A percentile compares a stretch with the other conserved stretches of the same genome.
Evolutionary conservation across 1,139 yeast genomes (phyloP).

Genomic region (Lodderomyces orthopsilosis): DNA sequence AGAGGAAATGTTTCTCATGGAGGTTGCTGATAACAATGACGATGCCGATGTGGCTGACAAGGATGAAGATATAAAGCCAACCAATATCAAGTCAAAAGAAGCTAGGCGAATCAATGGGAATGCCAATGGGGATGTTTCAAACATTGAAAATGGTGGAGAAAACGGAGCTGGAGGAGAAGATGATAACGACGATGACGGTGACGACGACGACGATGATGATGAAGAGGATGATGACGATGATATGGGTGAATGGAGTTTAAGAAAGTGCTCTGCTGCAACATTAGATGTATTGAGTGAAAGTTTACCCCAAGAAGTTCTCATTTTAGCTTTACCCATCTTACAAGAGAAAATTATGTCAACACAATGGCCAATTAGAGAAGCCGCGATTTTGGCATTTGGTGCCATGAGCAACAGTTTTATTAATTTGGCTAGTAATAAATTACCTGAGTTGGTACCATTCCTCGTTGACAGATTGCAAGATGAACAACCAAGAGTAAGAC

Average conservation of each 20-base stretch:
- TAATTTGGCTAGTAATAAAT: constrained; percentile 64
- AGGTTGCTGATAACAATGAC: constrained; percentile 67
- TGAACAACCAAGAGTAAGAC: constrained; percentile 80
- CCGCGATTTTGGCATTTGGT: constrained; percentile 90
- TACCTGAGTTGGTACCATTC: constrained; percentile 82
- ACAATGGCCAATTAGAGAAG: constrained; percentile 89
- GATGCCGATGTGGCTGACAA: constrained; percentile 69
- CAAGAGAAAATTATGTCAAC: constrained; percentile 65
- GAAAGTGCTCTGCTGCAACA: constrained; percentile 94
- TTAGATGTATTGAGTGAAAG: constrained; percentile 74
- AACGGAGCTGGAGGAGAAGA: neutral
- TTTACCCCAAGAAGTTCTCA: constrained; percentile 66
- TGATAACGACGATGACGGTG: constrained; percentile 30
- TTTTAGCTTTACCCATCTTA: constrained; percentile 68
- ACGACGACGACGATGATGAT: constrained; percentile 53
- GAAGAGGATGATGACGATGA: constrained; percentile 64
- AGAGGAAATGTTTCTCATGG: constrained; percentile 70
- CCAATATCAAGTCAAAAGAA: constrained; percentile 64
- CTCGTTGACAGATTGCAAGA: constrained; percentile 78
- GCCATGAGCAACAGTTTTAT: constrained; percentile 91
- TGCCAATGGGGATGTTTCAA: constrained; percentile 12
- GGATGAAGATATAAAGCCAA: constrained; percentile 85
- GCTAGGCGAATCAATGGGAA: constrained; percentile 35
- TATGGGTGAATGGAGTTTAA: constrained; percentile 78
- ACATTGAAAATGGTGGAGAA: constrained; percentile 10